Percentiles rank a stretch among this genome's conserved stretches.
Evolutionary conservation across 805 yeast species (phyloP).

Genomic region (Teunomyces stri): DNA sequence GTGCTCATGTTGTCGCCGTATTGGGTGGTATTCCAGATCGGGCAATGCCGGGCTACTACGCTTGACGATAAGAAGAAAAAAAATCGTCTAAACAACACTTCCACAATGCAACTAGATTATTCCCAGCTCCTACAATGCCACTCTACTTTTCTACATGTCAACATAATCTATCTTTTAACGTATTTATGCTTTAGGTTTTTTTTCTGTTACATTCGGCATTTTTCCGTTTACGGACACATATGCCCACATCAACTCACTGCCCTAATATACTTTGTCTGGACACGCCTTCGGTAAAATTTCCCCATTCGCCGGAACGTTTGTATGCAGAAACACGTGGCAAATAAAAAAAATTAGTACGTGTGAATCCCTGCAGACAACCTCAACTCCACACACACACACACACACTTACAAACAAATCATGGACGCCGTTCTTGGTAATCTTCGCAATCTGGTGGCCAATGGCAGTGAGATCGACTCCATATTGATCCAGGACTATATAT

Average conservation of each 20-base stretch:
- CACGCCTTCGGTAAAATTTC: not conserved
- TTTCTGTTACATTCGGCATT: not conserved
- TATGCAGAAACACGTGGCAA: no score
- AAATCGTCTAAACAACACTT: not conserved
- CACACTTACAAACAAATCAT: no score
- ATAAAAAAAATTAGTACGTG: no score
- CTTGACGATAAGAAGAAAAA: not conserved
- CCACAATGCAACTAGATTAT: not conserved
- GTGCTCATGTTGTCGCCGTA: no score
- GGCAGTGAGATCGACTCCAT: not conserved
- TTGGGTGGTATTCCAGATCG: not conserved
- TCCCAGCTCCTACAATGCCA: no score
- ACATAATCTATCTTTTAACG: no score
- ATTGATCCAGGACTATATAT: conserved; percentile 1
- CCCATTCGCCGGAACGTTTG: not conserved
- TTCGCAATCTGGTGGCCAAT: no score
- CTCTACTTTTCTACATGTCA: no score
- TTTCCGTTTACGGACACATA: not conserved
- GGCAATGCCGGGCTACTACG: not conserved
- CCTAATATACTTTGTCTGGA: not conserved
- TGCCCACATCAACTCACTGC: not conserved
- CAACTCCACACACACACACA: no score
- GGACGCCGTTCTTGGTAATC: no score
- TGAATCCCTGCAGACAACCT: no score
- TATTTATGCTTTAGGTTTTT: not conserved